These are phyloP conservation scores for Phragmites australis DNA, from an alignment of 176 grass and related monocot species.

Conservation along the genomic window DNA sequence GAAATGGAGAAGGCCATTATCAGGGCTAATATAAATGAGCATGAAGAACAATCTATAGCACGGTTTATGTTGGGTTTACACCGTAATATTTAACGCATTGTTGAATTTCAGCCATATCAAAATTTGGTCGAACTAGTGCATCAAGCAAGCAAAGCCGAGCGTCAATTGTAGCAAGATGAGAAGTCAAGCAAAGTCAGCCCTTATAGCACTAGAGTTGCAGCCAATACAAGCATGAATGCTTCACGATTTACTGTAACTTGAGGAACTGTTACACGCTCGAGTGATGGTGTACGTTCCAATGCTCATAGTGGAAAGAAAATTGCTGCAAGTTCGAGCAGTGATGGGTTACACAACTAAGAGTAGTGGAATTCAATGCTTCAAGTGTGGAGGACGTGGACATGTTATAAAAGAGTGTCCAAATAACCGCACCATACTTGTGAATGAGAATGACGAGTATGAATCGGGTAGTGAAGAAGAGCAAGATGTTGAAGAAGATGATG, in stretches of 20 bases:
- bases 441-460: neutral
- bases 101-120: neutral
- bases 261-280: too few relatives aligned
- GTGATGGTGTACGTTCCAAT: too few relatives aligned
- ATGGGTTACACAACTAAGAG: neutral
- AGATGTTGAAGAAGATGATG: neutral
- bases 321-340: neutral
- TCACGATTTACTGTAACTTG: too few relatives aligned
- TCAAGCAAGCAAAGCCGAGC: neutral
- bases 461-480: neutral
- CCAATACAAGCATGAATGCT: too few relatives aligned
- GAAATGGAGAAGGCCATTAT: neutral
- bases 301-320: neutral
- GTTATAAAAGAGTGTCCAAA: neutral
- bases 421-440: neutral
- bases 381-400: neutral
- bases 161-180: neutral
- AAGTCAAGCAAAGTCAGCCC: neutral
- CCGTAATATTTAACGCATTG: neutral
- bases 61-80: neutral
- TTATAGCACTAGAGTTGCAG: too few relatives aligned
- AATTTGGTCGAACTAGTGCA: neutral
- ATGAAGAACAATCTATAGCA: conserved; percentile 4
- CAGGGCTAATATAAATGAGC: neutral
- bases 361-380: neutral